These are phyloP conservation scores for Diplocarpon rosae DNA, from an alignment of 2,329 filamentous ascomycete species.

Conservation along the genomic window DNA sequence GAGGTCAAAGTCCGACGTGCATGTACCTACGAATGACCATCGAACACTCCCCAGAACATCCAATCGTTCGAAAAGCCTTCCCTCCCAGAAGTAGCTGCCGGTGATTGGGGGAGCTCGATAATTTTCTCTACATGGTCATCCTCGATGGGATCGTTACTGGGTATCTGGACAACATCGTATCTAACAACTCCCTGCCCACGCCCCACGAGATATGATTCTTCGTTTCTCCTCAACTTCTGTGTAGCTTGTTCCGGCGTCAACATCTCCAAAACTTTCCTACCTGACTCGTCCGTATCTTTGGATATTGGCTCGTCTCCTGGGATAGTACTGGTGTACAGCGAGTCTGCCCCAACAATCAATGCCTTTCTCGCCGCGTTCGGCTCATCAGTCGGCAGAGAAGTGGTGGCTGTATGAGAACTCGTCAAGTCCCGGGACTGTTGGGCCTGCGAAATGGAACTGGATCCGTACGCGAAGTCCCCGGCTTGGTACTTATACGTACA, in stretches of 20 bases:
- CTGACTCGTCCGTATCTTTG: conserved; percentile 77
- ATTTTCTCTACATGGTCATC: conserved; percentile 98
- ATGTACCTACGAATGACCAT: conserved; percentile 73
- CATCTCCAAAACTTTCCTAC: conserved; percentile 87
- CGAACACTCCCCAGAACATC: conserved; percentile 99
- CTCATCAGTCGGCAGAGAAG: conserved; percentile 10
- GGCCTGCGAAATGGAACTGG: conserved; percentile 2
- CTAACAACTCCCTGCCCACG: conserved; percentile 83
- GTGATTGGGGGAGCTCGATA: conserved; percentile 68
- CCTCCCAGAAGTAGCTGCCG: conserved; percentile 29
- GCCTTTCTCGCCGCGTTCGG: conserved; percentile 51
- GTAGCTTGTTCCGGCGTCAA: conserved; percentile 89
- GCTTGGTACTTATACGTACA: conserved; percentile 50
- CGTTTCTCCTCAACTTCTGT: conserved; percentile 74
- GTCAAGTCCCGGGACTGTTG: conserved; percentile 24
- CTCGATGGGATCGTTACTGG: conserved; percentile 95
- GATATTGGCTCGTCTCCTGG: conserved; percentile 77
- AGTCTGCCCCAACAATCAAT: conserved; percentile 79
- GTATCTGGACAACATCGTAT: conserved; percentile 89
- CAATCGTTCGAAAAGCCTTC: conserved; percentile 60
- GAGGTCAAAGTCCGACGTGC: background rate
- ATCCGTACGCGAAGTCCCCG: conserved; percentile 5
- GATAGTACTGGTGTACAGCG: conserved; percentile 80
- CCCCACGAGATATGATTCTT: conserved; percentile 85
- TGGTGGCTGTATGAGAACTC: conserved; percentile 16